Evolutionary conservation across 768 basidiomycete species (phyloP), one percentile per base, ranked within the genome.

Genomic region (Calocybe cyanea): DNA sequence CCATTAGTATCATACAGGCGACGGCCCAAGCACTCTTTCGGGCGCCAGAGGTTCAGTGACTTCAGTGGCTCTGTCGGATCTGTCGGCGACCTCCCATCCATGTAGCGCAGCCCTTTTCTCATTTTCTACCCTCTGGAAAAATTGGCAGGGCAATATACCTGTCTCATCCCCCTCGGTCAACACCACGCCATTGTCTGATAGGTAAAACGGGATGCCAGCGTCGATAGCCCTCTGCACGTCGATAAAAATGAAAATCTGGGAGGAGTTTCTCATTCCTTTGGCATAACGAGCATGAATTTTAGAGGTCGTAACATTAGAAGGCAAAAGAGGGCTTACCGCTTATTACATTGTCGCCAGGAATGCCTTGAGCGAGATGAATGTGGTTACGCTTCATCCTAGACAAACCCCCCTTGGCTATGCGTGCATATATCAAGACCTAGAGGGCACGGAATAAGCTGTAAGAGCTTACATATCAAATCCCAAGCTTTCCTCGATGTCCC

Each of bases 351-450:
- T 81, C 61, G 7, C 81, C 80, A 2, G 74, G 68, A 2, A 88
- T 66, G 28, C 87, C 84, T 60, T 92, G 87, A 0, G 94, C 93
- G 11, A 96, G 72, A 63, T 99, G 95, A 31, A 98, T 87, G 57
- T 97, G 93, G 57, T 93, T 95, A 19, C 95, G 74, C 10, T 66
- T 74, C 92, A 94, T 96, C 51, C 75, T 83, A 0, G 85, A 91
- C 14, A 96, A 63, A 0, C 93, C 92, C 51, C 81, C 67, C 6
- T 67, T 69, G 11, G 73, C 91, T 93, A 17, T 32, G 14, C 20
- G 30, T 31, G 9, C 30, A 28, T 24, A 45, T 8, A 44, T n/a
- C n/a, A 32, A 14, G 2, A 41, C n/a, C 14, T 33, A 11, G 25
- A n/a, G n/a, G 30, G 28, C 2, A 4, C 21, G 21, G 30, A 17